phyloP scores from a whole-genome alignment of 2,329 filamentous ascomycete genomes.

The Botrytis porri region DNA sequence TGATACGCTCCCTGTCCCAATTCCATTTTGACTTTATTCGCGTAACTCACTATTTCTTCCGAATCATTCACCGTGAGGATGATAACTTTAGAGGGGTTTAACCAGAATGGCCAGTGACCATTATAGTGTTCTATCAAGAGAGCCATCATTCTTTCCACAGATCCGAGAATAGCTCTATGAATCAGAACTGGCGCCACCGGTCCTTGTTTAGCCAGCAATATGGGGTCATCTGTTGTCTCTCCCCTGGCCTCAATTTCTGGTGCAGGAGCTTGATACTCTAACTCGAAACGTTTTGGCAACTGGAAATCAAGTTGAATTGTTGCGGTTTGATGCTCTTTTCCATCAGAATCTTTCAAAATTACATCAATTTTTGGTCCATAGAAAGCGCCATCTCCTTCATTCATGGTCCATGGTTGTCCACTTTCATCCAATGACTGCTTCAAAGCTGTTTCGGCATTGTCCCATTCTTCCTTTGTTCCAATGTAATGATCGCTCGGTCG shows the following conservation, averaged over 20 bases:
- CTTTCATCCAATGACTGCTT: slow-evolving; percentile 59
- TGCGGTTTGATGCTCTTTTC: slow-evolving; percentile 84
- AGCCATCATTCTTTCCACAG: slow-evolving; percentile 80
- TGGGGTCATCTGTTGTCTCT: slow-evolving; percentile 49
- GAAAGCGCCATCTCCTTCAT: slow-evolving; percentile 81
- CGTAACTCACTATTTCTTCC: slow-evolving; percentile 32
- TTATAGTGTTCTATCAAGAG: slow-evolving; percentile 80
- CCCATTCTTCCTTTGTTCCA: slow-evolving; percentile 68
- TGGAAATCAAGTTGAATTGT: slow-evolving; percentile 91
- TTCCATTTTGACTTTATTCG: slow-evolving; percentile 23
- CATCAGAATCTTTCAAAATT: slow-evolving; percentile 72
- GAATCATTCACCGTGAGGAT: slow-evolving; percentile 70
- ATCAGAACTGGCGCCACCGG: slow-evolving; percentile 73
- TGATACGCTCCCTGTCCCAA: background rate
- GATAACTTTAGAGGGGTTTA: slow-evolving; percentile 75
- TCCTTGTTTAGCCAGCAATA: slow-evolving; percentile 51
- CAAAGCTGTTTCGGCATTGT: slow-evolving; percentile 65
- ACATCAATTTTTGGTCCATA: slow-evolving; percentile 93
- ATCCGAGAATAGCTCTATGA: slow-evolving; percentile 81
- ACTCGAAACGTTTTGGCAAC: slow-evolving; percentile 74
- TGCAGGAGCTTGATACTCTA: slow-evolving; percentile 70
- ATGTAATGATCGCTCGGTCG: slow-evolving; percentile 75
- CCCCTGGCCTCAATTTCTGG: slow-evolving; percentile 58
- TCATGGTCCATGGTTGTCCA: slow-evolving; percentile 68
- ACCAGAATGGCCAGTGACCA: slow-evolving; percentile 83